phyloP scores from a whole-genome alignment of 306 rosid species.

The Mucuna pruriens region DNA sequence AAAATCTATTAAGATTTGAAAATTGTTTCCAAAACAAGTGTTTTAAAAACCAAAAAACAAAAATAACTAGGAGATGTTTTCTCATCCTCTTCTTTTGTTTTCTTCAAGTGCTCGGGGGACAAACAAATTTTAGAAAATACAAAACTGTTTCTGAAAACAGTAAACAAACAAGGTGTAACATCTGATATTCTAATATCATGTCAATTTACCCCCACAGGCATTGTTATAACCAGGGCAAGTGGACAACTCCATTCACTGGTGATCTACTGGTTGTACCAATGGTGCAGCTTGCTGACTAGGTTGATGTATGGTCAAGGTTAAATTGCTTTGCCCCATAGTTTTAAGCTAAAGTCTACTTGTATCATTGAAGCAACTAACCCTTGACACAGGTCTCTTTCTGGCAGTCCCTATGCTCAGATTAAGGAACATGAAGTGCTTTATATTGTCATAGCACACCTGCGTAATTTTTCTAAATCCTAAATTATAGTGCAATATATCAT shows the following conservation, averaged over 20 bases:
- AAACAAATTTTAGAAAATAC: no score
- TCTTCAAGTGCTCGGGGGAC: neutral
- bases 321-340: neutral
- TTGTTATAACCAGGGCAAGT: neutral
- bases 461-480: neutral
- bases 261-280: neutral
- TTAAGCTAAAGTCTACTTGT: slow-evolving; percentile 12
- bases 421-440: slow-evolving; percentile 8
- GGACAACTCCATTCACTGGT: slow-evolving; percentile 3
- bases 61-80: neutral
- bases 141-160: no score
- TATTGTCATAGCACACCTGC: neutral
- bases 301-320: neutral
- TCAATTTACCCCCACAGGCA: no score
- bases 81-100: neutral
- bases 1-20: neutral
- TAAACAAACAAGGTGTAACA: neutral
- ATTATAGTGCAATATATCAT: neutral
- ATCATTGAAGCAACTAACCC: slow-evolving; percentile 26
- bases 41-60: neutral
- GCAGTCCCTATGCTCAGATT: neutral
- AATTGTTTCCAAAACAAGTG: neutral
- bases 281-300: neutral
- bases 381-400: slow-evolving; percentile 15
- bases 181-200: neutral